Evolutionary conservation across 2,329 filamentous ascomycete genomes (phyloP).

Genomic region (Salinomyces thailandicus): DNA sequence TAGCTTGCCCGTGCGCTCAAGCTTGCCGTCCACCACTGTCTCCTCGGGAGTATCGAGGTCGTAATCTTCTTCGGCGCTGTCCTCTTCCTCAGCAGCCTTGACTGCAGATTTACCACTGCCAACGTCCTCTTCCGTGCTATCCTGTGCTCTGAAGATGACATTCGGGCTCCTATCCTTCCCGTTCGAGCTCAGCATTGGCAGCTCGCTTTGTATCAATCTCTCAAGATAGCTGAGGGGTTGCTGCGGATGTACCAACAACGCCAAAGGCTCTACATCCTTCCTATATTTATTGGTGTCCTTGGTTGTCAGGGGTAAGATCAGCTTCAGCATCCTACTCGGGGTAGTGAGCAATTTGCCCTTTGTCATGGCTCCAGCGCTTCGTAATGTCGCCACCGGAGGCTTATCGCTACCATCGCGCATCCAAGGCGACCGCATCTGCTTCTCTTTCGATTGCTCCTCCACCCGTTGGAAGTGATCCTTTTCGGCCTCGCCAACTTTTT

Average conservation of each 20-base stretch:
- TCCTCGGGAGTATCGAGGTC: constrained; percentile 40
- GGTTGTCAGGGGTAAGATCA: constrained; percentile 64
- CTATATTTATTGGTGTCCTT: constrained; percentile 48
- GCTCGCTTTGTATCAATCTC: constrained; percentile 75
- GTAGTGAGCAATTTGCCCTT: constrained; percentile 72
- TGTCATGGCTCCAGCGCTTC: constrained; percentile 50
- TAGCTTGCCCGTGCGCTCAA: constrained; percentile 35
- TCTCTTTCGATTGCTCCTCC: constrained; percentile 40
- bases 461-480: constrained; percentile 34
- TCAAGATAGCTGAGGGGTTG: constrained; percentile 88
- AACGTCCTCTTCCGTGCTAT: constrained; percentile 52
- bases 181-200: constrained; percentile 53
- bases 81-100: constrained; percentile 24
- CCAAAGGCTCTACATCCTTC: constrained; percentile 71
- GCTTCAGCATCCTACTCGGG: constrained; percentile 67
- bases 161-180: constrained; percentile 60
- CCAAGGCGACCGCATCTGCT: constrained; percentile 55
- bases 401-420: constrained; percentile 50
- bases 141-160: constrained; percentile 71
- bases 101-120: constrained; percentile 20
- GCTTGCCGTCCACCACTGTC: constrained; percentile 41
- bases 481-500: constrained; percentile 37
- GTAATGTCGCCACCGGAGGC: constrained; percentile 43
- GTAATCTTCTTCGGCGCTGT: constrained; percentile 22
- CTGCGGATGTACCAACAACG: constrained; percentile 76